A percentile compares a stretch with the other conserved stretches of the same genome.
These are phyloP conservation scores for Oryza longistaminata DNA, from an alignment of 176 grass and related monocot genomes.

Conservation along the genomic window DNA sequence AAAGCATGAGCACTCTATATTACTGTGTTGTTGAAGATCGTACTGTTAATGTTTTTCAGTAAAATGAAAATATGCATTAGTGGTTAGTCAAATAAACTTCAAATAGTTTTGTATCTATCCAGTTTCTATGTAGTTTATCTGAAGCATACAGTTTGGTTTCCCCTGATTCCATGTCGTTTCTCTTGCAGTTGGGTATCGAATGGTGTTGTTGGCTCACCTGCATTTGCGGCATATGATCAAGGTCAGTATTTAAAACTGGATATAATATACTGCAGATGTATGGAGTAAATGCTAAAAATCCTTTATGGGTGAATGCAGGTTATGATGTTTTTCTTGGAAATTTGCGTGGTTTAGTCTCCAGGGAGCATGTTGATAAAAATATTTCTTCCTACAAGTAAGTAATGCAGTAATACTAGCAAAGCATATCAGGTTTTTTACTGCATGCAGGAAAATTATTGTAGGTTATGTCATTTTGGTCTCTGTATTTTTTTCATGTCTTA, in stretches of 20 bases:
- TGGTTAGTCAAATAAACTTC: neutral
- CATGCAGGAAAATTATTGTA: neutral
- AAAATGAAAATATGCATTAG: neutral
- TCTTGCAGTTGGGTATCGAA: constrained; percentile 88
- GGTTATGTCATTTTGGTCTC: constrained; percentile 1
- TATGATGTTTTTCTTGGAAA: constrained; percentile 99
- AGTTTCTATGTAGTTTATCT: neutral
- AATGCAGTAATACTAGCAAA: constrained; percentile 10
- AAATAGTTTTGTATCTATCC: neutral
- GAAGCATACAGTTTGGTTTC: neutral
- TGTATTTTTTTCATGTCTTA: neutral
- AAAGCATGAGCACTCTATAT: neutral
- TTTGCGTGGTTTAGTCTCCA: constrained; percentile 89
- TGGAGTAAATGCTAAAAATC: constrained; percentile 16
- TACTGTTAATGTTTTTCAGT: neutral
- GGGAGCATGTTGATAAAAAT: constrained; percentile 79
- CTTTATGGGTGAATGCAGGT: constrained; percentile 43
- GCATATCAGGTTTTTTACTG: constrained; percentile 28
- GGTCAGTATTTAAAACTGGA: constrained; percentile 50
- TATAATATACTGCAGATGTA: constrained; percentile 14
- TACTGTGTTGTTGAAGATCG: neutral
- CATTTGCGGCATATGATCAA: constrained; percentile 99
- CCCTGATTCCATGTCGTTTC: neutral
- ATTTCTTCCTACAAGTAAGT: constrained; percentile 95
- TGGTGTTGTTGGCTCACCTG: constrained; percentile 95